Evolutionary conservation across 352 stramenopile genomes (phyloP), one percentile per base, ranked within the genome.

Genomic region (Globisporangium uncinulatum): DNA sequence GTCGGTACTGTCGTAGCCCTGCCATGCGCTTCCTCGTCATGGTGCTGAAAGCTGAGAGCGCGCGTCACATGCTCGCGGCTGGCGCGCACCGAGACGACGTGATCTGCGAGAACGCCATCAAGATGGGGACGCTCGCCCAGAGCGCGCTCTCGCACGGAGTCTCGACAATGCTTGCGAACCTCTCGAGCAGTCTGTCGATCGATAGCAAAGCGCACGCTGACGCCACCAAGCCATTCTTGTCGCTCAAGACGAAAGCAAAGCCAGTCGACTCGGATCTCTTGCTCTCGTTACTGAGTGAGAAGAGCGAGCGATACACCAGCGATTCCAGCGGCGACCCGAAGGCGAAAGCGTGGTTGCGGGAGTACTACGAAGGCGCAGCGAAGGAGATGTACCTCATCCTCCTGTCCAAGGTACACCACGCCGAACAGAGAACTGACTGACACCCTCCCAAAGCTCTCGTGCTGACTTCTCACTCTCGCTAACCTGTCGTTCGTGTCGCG

Each of bases 341-440:
- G n/a, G 54, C 52, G 3, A 57, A 50, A 37, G 29, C 44, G 21
- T 92, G 79, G 79, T 61, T 86, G 8, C 74, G 79, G 46, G 77
- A 92, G 50, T 94, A 94, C 56, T 92, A 89, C 56, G 69, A 80
- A 36, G 85, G 85, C 19, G 81, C 79, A 7, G 74, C 73, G 14
- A 92, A 92, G 37, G 85, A 94, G 61, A 92, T 94, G 70, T 94
- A 94, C 48, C 62, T 92, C 20, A 86, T 94, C 32, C 76, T 79
- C 39, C 65, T 92, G 10, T 90, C 79, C 15, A 89, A 87, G 70
- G 74, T 86, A 45, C 45, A 6, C 21, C 45, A 32, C 2, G 15
- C 21, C 2, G 9, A 24, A 20, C 59, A 45, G 41, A 20, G 15
- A 2, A 8, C 41, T 24, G 42, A 15, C 3, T 0, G n/a, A n/a